These are phyloP conservation scores for Penicillium sp. DNA, from an alignment of 2,329 filamentous ascomycete genomes.

Conservation along the genomic window DNA sequence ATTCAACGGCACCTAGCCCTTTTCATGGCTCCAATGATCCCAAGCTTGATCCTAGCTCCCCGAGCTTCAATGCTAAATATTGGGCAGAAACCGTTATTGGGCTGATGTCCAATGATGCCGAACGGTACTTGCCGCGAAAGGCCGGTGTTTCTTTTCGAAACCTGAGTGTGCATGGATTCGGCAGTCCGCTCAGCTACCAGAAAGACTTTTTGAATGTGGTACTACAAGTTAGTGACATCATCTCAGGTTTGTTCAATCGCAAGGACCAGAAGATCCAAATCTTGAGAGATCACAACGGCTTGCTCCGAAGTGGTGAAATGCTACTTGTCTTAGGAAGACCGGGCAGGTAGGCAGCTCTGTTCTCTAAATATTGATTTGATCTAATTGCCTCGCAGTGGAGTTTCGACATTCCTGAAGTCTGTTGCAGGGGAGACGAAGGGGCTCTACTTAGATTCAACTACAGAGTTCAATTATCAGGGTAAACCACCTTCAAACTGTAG, in stretches of 20 bases:
- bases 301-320: background rate
- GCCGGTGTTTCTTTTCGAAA: background rate
- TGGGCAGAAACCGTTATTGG: background rate
- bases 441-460: background rate
- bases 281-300: background rate
- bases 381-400: background rate
- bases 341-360: background rate
- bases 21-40: background rate
- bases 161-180: background rate
- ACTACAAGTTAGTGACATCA: background rate
- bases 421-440: background rate
- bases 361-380: background rate
- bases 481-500: background rate
- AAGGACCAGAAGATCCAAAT: background rate
- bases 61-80: background rate
- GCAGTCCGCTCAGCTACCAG: background rate
- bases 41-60: background rate
- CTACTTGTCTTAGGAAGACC: background rate
- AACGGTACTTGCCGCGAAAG: background rate
- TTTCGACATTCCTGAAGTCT: background rate
- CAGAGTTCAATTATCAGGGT: background rate
- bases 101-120: background rate
- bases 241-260: background rate
- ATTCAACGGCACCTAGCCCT: background rate
- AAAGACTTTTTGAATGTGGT: background rate